Conservation (phyloP, 257 asterid genomes). For the Salvia splendens region DNA sequence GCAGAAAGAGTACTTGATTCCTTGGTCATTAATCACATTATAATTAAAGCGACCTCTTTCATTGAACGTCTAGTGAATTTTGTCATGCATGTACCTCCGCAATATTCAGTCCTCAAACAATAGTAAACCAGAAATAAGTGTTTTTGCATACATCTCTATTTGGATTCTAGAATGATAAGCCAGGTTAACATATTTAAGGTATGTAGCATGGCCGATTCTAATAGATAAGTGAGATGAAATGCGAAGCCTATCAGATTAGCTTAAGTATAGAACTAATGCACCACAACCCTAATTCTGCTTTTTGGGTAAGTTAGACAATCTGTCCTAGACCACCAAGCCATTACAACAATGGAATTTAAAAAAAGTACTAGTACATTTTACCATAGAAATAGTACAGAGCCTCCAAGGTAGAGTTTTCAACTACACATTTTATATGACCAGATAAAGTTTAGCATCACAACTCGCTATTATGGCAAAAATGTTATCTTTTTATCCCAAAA, state of each 20-base stretch:
- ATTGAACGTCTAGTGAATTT: conserved; percentile 18
- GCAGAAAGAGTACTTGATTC: background rate
- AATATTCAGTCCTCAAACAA: background rate
- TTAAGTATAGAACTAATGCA: background rate
- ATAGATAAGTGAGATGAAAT: background rate
- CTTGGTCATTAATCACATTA: background rate
- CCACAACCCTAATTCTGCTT: conserved; percentile 16
- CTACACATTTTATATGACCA: background rate
- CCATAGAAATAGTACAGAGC: background rate
- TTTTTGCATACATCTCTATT: background rate
- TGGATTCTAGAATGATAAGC: background rate
- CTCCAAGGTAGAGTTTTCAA: conserved; percentile 11
- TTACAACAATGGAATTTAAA: background rate
- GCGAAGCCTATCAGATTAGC: background rate
- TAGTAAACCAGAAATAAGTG: conserved; percentile 2
- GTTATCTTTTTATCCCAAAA: conserved; percentile 21
- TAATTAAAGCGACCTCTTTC: background rate
- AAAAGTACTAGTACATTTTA: background rate
- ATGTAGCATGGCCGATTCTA: background rate
- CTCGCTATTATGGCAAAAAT: conserved; percentile 3
- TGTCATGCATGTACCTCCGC: background rate
- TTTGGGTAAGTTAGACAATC: background rate
- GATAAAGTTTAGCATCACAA: conserved; percentile 4
- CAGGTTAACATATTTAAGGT: background rate
- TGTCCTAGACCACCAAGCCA: conserved; percentile 6